phyloP scores from a whole-genome alignment of 768 basidiomycete genomes.

The Holtermannia corniformis region DNA sequence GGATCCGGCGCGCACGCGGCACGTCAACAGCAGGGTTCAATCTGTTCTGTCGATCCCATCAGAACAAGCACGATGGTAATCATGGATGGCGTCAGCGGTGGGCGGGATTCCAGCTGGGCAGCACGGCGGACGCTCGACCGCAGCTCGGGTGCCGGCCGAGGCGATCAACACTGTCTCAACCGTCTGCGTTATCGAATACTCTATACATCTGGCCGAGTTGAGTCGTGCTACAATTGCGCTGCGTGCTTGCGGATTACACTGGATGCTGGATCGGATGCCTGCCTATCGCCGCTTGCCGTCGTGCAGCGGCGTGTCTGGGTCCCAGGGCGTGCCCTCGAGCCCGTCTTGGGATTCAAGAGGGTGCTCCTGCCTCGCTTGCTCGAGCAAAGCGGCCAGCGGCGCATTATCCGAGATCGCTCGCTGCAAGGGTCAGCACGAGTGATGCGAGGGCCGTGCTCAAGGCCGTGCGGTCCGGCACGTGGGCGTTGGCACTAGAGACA shows the following conservation, averaged over 20 bases:
- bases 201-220: too few relatives aligned
- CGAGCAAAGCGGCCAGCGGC: conserved; percentile 63
- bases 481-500: background rate
- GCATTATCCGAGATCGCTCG: conserved; percentile 65
- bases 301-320: conserved; percentile 5
- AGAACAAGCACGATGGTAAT: too few relatives aligned
- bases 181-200: too few relatives aligned
- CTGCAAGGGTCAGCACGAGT: conserved; percentile 42
- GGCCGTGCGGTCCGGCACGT: background rate
- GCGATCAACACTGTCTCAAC: too few relatives aligned
- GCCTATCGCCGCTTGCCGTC: background rate
- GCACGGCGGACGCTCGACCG: too few relatives aligned
- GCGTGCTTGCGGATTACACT: background rate
- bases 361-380: conserved; percentile 71
- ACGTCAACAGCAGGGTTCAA: too few relatives aligned
- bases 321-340: conserved; percentile 30
- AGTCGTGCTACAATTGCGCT: background rate
- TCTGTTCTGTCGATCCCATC: too few relatives aligned
- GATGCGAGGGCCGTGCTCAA: background rate
- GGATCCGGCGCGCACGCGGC: too few relatives aligned
- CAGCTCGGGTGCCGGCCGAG: too few relatives aligned
- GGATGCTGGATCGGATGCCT: background rate
- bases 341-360: conserved; percentile 44
- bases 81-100: too few relatives aligned
- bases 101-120: too few relatives aligned